Base-by-base conservation (phyloP, 148 eudicot species). In the Euryodendron excelsum region DNA sequence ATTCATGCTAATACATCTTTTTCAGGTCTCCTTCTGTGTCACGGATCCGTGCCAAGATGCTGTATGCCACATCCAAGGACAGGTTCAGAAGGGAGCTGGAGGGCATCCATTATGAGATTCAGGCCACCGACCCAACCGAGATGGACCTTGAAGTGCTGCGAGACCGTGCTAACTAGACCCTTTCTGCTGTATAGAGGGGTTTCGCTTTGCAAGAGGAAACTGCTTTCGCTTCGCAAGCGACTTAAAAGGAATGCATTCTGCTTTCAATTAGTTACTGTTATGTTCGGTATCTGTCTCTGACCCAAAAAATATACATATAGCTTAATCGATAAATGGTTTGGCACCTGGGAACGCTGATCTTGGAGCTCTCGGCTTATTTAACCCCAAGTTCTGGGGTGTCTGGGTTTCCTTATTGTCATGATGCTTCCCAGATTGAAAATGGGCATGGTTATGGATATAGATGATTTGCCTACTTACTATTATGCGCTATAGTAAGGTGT, bases 91-190 rank as follows among this genome's bases (percentile, higher is more conserved):
- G 90, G 81, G 93, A 91, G 84, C 80, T 91, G 23, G 80, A 86
- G 30, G 96, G 93, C 50, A 84, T 91, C 80, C 96, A 91, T 84
- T 91, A 86, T 23, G 96, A 91, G 76, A 91, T 91, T 78, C 96
- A 91, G 78, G 96, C 96, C 39, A 91, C 96, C 18, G 96, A 91
- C 81, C 85, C 91, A 15, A 82, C 91, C 8, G 96, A 91, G 73
- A 82, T 89, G 87, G 91, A 88, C 41, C 88, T 91, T 25, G 93
- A 85, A 79, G 87, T 87, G 64, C 82, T 91, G 75, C 82, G 78
- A 45, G 91, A 87, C 20, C 86, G 91, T 30, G 91, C 90, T 25
- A 82, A 87, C 82, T 90, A 76, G 85, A 73, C 52, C 56, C 76
- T 52, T 12, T 37, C 71, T 0, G 17, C 33, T 21, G 28, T 37